Evolutionary conservation across 169 alveolate species (phyloP).

Genomic region (Toxoplasma gondii): DNA sequence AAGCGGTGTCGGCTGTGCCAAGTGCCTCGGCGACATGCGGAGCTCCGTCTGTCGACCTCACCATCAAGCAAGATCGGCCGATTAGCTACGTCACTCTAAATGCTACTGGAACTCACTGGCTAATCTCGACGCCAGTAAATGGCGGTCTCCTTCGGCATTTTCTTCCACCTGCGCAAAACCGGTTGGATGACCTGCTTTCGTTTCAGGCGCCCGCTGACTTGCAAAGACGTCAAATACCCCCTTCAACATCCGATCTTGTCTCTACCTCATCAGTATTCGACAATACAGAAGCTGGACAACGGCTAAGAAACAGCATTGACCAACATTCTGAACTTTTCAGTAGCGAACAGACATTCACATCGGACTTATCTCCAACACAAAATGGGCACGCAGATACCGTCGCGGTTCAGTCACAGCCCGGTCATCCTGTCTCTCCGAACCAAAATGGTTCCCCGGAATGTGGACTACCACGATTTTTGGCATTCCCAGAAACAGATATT

Average conservation of each 20-base stretch:
- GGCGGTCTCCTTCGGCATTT: neutral
- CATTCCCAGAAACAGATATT: neutral
- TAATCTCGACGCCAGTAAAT: slow-evolving; percentile 10
- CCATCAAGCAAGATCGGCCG: neutral
- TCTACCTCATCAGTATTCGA: slow-evolving; percentile 15
- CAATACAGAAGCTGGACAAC: neutral
- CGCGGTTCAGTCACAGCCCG: neutral
- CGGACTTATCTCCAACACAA: neutral
- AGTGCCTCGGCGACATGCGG: neutral
- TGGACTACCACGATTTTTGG: neutral
- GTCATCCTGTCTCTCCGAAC: neutral
- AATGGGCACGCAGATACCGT: neutral
- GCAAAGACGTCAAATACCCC: neutral
- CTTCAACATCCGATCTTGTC: neutral
- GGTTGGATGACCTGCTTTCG: slow-evolving; percentile 8
- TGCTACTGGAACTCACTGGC: neutral
- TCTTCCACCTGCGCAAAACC: neutral
- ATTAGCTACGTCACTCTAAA: slow-evolving; percentile 8
- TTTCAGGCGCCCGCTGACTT: neutral
- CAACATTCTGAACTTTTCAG: neutral
- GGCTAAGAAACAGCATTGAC: neutral
- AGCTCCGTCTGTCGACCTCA: neutral
- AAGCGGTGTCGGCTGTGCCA: neutral
- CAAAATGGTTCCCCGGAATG: neutral
- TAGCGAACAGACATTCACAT: neutral